These are phyloP conservation scores for Eurotiales sp. DNA, from an alignment of 2,329 filamentous ascomycete genomes.

Conservation along the genomic window DNA sequence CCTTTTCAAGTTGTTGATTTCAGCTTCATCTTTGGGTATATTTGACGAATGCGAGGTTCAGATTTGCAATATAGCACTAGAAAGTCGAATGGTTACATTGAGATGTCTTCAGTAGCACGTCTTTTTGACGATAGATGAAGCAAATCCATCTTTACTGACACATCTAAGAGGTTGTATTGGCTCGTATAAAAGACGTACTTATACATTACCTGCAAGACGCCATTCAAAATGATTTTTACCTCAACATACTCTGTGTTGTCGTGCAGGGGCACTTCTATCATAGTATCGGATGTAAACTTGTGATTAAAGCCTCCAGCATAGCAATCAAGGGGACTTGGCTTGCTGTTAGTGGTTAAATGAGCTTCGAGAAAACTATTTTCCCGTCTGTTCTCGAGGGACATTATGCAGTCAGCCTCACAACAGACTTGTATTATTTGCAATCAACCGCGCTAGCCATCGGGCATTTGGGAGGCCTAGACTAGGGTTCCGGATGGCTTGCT, in stretches of 20 bases:
- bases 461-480: no score
- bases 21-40: background rate
- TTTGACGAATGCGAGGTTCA: background rate
- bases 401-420: no score
- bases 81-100: slow-evolving; percentile 13
- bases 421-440: no score
- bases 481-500: no score
- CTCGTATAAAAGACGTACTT: background rate
- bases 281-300: background rate
- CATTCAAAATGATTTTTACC: background rate
- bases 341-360: no score
- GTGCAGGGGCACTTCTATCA: background rate
- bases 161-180: background rate
- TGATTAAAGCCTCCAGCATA: background rate
- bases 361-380: no score
- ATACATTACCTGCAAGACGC: background rate
- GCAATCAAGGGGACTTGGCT: no score
- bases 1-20: background rate
- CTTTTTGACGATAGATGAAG: background rate
- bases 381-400: no score
- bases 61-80: slow-evolving; percentile 5
- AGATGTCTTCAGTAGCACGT: background rate
- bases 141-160: background rate
- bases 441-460: no score
- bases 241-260: background rate